Evolutionary conservation across 2,329 filamentous ascomycete species (phyloP), one percentile per base, ranked within the genome.

Genomic region (Cucurbitaria berberidis): DNA sequence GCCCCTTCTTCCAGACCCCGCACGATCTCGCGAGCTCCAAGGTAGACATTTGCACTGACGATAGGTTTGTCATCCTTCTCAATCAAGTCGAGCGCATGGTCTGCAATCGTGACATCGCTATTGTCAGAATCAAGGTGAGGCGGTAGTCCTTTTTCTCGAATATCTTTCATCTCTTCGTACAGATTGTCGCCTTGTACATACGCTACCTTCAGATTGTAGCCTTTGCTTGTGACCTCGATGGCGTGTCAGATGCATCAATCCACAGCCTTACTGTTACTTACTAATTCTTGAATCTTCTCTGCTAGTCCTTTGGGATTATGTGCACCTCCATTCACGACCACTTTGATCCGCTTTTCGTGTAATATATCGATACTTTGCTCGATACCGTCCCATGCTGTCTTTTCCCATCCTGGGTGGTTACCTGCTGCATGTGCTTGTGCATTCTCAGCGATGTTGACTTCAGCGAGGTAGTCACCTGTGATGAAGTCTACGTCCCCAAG

Each of bases 321-420:
- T 2, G 79, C 81, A 0, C 84, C 84, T 2, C 84, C 84, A 59
- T 86, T 85, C 49, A 84, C 74, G 30, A 84, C 74, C 11, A 86
- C 74, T 54, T 82, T 83, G 69, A 85, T 85, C 0, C 75, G 64
- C 53, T 82, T 79, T 43, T 79, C 69, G 1, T 76, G 68, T 55
- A 82, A 73, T 5, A 81, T 63, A 3, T 79, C 70, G 3, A 85
- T 74, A 0, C 75, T 77, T 61, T 79, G 66, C 55, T 77, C 67
- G 21, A 82, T 68, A 1, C 78, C 80, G 49, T 81, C 77, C 81
- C 80, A 81, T 42, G 80, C 76, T 26, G 77, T 81, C 30, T 75
- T 73, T 50, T 80, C 77, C 59, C 74, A 81, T 0, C 78, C 78
- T 1, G 74, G 64, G 62, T 80, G 77, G 27, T 74, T 65, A 2